Percentiles rank a stretch among this genome's conserved stretches.
Evolutionary conservation across 805 yeast species (phyloP).

Genomic region (Clavispora phyllophila): DNA sequence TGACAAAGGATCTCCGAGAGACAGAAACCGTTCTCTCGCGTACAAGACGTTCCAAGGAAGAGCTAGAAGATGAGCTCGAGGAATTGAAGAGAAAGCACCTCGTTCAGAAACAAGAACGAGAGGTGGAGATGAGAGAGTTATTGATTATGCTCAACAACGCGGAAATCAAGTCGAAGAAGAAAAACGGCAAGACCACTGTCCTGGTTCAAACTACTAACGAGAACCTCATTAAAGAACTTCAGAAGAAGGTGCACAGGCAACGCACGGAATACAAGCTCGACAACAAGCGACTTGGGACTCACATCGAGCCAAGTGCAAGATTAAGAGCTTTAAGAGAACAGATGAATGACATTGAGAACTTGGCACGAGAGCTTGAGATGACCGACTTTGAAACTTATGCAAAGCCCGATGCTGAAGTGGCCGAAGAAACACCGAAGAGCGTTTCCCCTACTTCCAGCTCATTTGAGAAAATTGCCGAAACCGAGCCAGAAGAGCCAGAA

Average conservation of each 20-base stretch:
- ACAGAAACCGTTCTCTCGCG: slow-evolving; percentile 53
- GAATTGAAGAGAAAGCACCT: slow-evolving; percentile 57
- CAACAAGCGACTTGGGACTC: slow-evolving; percentile 42
- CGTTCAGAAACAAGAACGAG: slow-evolving; percentile 69
- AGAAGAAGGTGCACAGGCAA: slow-evolving; percentile 42
- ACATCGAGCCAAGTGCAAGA: slow-evolving; percentile 72
- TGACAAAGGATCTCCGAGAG: slow-evolving; percentile 59
- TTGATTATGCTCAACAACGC: slow-evolving; percentile 54
- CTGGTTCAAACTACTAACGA: slow-evolving; percentile 31
- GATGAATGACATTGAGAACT: slow-evolving; percentile 79
- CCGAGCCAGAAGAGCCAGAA: slow-evolving; percentile 2
- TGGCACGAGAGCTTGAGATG: slow-evolving; percentile 83
- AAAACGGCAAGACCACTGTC: slow-evolving; percentile 32
- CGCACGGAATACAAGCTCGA: slow-evolving; percentile 45
- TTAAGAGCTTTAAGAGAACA: slow-evolving; percentile 69
- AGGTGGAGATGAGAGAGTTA: slow-evolving; percentile 71
- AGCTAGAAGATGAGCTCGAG: slow-evolving; percentile 54
- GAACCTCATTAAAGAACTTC: slow-evolving; percentile 36
- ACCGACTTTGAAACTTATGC: slow-evolving; percentile 60
- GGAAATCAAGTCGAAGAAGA: slow-evolving; percentile 28
- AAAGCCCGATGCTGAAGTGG: slow-evolving; percentile 5
- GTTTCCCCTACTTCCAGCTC: neutral
- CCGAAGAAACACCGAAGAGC: neutral
- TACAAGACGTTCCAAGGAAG: slow-evolving; percentile 58
- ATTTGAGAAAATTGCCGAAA: neutral